These are phyloP conservation scores for Tilletia horrida DNA, from an alignment of 1,284 basidiomycete genomes.

Conservation along the genomic window DNA sequence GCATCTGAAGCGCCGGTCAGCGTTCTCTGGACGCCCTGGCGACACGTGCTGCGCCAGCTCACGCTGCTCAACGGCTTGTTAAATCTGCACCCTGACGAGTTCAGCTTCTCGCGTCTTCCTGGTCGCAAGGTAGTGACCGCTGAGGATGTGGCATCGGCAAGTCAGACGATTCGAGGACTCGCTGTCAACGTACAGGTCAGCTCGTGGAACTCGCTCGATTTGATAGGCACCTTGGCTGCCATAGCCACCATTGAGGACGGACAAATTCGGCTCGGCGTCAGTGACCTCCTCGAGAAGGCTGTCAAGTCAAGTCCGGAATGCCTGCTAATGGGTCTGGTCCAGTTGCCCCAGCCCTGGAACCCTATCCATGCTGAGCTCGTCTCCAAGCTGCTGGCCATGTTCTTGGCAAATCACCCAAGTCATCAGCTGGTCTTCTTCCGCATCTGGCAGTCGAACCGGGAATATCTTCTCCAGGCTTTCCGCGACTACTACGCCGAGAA, in stretches of 20 bases:
- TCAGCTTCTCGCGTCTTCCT: slow-evolving; percentile 66
- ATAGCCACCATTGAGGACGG: slow-evolving; percentile 82
- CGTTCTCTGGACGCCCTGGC: slow-evolving; percentile 61
- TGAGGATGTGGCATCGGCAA: slow-evolving; percentile 35
- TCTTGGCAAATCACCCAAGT: slow-evolving; percentile 85
- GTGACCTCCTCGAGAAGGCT: slow-evolving; percentile 50
- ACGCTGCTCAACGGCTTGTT: slow-evolving; percentile 82
- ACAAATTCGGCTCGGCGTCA: slow-evolving; percentile 41
- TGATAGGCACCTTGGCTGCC: slow-evolving; percentile 80
- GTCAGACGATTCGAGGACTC: slow-evolving; percentile 76
- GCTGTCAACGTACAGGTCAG: slow-evolving; percentile 75
- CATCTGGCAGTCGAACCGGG: slow-evolving; percentile 83
- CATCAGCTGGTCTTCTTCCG: slow-evolving; percentile 95
- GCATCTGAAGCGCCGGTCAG: slow-evolving; percentile 3
- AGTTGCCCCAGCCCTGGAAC: slow-evolving; percentile 81
- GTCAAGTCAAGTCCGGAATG: slow-evolving; percentile 78
- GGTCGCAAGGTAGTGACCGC: slow-evolving; percentile 39
- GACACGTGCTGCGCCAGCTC: slow-evolving; percentile 78
- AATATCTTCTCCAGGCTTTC: slow-evolving; percentile 80
- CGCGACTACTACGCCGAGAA: slow-evolving; percentile 87
- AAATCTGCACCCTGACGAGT: slow-evolving; percentile 74
- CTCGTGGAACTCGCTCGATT: slow-evolving; percentile 88
- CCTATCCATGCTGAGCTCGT: slow-evolving; percentile 81
- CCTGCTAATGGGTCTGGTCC: slow-evolving; percentile 86
- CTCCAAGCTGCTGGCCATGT: slow-evolving; percentile 79